Base-by-base conservation (phyloP, 495 filamentous ascomycete species). In the Penicillium nucicola region DNA sequence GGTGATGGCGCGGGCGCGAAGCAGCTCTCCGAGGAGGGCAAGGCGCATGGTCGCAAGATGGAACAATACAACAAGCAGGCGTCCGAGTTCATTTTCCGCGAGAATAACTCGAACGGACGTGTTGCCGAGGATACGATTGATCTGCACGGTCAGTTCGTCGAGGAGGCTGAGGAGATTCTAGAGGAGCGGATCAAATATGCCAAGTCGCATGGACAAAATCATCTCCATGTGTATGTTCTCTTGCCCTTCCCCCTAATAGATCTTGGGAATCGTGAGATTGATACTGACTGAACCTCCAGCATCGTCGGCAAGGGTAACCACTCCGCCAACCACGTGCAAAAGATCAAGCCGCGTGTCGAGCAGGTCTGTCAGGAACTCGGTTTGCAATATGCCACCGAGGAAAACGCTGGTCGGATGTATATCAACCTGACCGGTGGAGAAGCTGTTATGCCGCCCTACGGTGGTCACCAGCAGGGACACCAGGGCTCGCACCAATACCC, bases 221-320 rank as follows among this genome's bases (percentile, higher is more conserved):
- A 92, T 74, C 69, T 98, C 36, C 81, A 91, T 69, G 85, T 88
- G 74, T 81, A 69, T 64, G 78, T 72, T 34, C 37, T 17, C 28
- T 44, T 30, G 22, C 19, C 22, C 25, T 9, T 28, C 7, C 7
- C 7, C 7, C 7, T 0, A 28, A 28, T 5, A 8, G 25, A 9
- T 22, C 20, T 22, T 5, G 20, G 2, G 20, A 5, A 20, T 1
- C 6, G 15, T 9, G 32, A 8, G 22, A 17, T 17, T 44, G 18
- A 42, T 31, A 14, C 7, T 32, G n/a, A 28, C 17, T 22, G 11
- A 11, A n/a, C n/a, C 13, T 52, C 23, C 37, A 83, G 80, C 0
- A 96, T 98, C 63, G 95, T 97, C 18, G 93, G 93, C 37, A 96
- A 89, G 70, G 93, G 93, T 3, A 93, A 92, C 68, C 95, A 98